phyloP scores from a whole-genome alignment of 257 asterid species.

The Solanum peruvianum region DNA sequence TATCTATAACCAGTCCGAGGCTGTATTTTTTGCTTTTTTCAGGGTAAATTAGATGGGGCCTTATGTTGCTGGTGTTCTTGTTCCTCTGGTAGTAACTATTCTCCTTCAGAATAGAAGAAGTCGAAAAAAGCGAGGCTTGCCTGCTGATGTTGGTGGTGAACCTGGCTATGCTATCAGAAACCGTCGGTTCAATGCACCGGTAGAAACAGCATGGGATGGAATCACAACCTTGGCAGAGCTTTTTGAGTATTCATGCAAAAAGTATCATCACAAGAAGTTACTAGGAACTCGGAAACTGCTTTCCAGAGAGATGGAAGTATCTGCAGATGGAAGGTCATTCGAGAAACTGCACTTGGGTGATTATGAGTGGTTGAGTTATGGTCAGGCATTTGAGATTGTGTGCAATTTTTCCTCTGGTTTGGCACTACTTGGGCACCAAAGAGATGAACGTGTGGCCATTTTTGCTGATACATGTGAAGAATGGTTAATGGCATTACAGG shows the following conservation, averaged over 20 bases:
- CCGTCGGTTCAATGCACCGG: constrained; percentile 48
- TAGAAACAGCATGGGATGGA: constrained; percentile 95
- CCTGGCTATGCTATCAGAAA: constrained; percentile 64
- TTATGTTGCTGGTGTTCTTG: constrained; percentile 55
- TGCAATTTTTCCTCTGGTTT: constrained; percentile 85
- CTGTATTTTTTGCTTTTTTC: background rate
- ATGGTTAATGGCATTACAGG: constrained; percentile 98
- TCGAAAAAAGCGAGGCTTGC: constrained; percentile 67
- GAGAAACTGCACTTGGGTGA: constrained; percentile 98
- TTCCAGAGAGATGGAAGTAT: constrained; percentile 50
- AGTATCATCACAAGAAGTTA: constrained; percentile 32
- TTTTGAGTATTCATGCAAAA: constrained; percentile 69
- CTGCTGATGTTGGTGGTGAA: constrained; percentile 70
- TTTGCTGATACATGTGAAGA: constrained; percentile 96
- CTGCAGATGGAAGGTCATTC: constrained; percentile 70
- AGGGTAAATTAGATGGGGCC: constrained; percentile 45
- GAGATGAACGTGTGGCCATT: constrained; percentile 82
- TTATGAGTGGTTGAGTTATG: constrained; percentile 81
- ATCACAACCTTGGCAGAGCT: constrained; percentile 90
- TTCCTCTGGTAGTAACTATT: constrained; percentile 67
- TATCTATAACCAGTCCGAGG: background rate
- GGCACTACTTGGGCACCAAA: constrained; percentile 77
- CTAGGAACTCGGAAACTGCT: constrained; percentile 75
- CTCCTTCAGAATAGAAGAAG: constrained; percentile 48
- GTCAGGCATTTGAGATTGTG: constrained; percentile 64